A percentile compares a stretch with the other conserved stretches of the same genome.
Conservation (phyloP, 306 rosid genomes). For the Adenanthera pavonina region DNA sequence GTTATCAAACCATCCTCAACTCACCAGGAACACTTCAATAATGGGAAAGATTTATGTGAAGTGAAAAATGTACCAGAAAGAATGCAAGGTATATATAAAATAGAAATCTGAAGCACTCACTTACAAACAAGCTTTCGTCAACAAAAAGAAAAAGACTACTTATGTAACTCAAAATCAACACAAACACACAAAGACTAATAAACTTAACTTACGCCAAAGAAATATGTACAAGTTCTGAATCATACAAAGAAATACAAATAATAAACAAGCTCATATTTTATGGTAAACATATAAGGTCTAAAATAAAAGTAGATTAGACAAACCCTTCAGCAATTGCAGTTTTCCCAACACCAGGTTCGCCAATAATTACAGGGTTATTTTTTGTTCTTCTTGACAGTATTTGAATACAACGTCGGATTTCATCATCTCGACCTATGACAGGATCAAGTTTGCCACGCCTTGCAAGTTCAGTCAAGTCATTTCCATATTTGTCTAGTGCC, state of each 20-base stretch:
- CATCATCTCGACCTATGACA: conserved; percentile 96
- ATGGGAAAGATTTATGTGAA: not conserved
- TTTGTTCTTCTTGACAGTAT: conserved; percentile 92
- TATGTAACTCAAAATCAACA: conserved; percentile 16
- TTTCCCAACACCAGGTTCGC: conserved; percentile 99
- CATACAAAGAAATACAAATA: not conserved
- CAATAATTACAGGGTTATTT: conserved; percentile 95
- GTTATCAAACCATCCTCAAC: conserved; percentile 10
- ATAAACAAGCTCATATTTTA: not conserved
- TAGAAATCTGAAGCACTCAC: not conserved
- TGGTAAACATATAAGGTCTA: conserved; percentile 20
- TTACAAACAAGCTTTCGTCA: not conserved
- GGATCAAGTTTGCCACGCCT: conserved; percentile 98
- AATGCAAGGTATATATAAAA: conserved; percentile 13
- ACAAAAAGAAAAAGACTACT: conserved; percentile 6
- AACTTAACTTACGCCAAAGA: not conserved
- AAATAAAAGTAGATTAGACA: conserved; percentile 30
- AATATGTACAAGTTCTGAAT: not conserved
- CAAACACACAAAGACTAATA: not conserved
- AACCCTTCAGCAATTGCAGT: conserved; percentile 99
- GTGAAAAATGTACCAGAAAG: not conserved
- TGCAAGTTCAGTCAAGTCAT: conserved; percentile 92
- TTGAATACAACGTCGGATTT: conserved; percentile 93
- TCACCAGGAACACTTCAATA: conserved; percentile 15
- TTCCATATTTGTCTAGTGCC: conserved; percentile 88